A percentile compares a stretch with the other conserved stretches of the same genome.
phyloP scores from a whole-genome alignment of 805 yeast genomes.

The Grigorovia transvaalensis region DNA sequence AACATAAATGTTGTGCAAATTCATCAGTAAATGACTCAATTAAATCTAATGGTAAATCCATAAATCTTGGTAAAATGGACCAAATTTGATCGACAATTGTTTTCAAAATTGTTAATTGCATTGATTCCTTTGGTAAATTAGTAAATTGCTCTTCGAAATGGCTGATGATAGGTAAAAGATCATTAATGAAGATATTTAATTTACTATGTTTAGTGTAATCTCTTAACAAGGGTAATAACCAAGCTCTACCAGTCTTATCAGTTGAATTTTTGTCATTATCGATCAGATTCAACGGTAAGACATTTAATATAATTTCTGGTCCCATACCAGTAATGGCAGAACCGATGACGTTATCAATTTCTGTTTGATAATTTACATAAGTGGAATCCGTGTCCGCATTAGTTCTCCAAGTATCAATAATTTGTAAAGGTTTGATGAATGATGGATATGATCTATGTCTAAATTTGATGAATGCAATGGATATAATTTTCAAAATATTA shows the following conservation, averaged over 20 bases:
- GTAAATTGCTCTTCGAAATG: constrained; percentile 42
- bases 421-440: constrained; percentile 51
- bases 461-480: constrained; percentile 52
- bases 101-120: constrained; percentile 66
- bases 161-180: constrained; percentile 56
- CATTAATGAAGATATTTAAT: constrained; percentile 48
- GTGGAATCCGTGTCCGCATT: constrained; percentile 42
- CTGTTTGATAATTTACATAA: constrained; percentile 47
- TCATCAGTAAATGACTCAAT: constrained; percentile 51
- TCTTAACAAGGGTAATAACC: constrained; percentile 85
- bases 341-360: constrained; percentile 71
- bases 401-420: constrained; percentile 80
- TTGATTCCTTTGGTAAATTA: constrained; percentile 41
- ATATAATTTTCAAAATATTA: constrained; percentile 60
- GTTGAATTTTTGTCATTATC: constrained; percentile 31
- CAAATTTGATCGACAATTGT: constrained; percentile 88
- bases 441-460: constrained; percentile 62
- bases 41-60: constrained; percentile 77
- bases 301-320: constrained; percentile 67
- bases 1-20: constrained; percentile 71
- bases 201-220: constrained; percentile 71
- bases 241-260: constrained; percentile 75
- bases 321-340: constrained; percentile 75
- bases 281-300: constrained; percentile 70
- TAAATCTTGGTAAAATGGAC: constrained; percentile 82